Percentiles rank a stretch among this genome's conserved stretches.
Evolutionary conservation across 306 rosid genomes (phyloP).

Genomic region (Prosopis cineraria): DNA sequence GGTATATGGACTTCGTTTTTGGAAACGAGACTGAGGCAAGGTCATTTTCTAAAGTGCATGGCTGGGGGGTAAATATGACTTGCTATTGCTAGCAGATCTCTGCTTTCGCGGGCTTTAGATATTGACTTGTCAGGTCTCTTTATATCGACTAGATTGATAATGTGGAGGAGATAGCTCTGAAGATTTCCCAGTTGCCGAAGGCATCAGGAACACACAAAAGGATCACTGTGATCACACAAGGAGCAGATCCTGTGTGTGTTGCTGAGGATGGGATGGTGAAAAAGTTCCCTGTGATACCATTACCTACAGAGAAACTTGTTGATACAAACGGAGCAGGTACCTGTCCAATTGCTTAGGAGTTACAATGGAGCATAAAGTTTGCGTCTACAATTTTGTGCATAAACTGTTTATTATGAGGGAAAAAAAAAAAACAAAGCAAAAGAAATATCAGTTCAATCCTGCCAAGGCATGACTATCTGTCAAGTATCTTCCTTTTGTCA

Average conservation of each 20-base stretch:
- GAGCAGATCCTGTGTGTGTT: constrained; percentile 92
- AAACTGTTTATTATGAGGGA: background rate
- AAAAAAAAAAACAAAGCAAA: background rate
- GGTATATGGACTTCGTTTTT: constrained; percentile 82
- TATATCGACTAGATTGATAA: constrained; percentile 65
- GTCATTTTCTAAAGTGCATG: constrained; percentile 80
- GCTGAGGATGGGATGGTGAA: constrained; percentile 90
- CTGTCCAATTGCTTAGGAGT: background rate
- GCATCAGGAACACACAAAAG: constrained; percentile 86
- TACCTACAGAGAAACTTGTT: constrained; percentile 88
- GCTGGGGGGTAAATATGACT: constrained; percentile 77
- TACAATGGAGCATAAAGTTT: background rate
- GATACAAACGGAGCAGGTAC: constrained; percentile 97
- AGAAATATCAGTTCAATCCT: constrained; percentile 2
- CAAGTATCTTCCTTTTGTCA: background rate
- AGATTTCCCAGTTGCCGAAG: constrained; percentile 86
- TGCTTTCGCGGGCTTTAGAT: constrained; percentile 22
- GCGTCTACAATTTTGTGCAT: constrained; percentile 1
- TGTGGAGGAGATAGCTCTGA: constrained; percentile 88
- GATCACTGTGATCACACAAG: constrained; percentile 93
- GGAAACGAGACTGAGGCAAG: constrained; percentile 98
- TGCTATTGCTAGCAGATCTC: constrained; percentile 16
- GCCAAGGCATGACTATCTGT: background rate
- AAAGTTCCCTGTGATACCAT: constrained; percentile 61
- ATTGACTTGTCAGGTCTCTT: constrained; percentile 24